Evolutionary conservation across 306 rosid species (phyloP), one percentile per base, ranked within the genome.

Genomic region (Cucurbita moschata): DNA sequence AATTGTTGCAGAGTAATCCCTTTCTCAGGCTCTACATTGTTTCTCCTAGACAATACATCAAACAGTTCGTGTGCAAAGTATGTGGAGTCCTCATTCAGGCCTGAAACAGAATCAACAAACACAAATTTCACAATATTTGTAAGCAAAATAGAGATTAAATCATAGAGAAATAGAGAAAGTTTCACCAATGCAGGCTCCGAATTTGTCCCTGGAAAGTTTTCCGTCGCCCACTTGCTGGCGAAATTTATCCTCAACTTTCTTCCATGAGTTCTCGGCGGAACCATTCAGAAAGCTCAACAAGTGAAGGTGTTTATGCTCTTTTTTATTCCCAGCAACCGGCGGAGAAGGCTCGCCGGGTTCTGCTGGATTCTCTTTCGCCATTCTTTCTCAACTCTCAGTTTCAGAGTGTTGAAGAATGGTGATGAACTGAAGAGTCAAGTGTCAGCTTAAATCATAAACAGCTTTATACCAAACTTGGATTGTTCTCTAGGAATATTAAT

Each of bases 131-230:
- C 16, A 21, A 65, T 8, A 16, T 39, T 39, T 9, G n/a, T 0
- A 65, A 65, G 43, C 4, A 19, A 18, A 18, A 43, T 10, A n/a
- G 16, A 65, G 52, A 65, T 43, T 42, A 52, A 52, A 52, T n/a
- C 49, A 63, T 2, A 15, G 49, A 5, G 37, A 8, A 0, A 30
- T 18, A 44, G 5, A 40, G 11, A 9, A 0, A 26, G 6, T 4
- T 14, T 65, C 82, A 94, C 98, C 97, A 52, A 94, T 82, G 88
- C 97, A 89, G 70, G 47, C 56, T 71, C 91, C 98, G 76, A 94
- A 94, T 62, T 90, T 84, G n/a, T 87, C 89, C 83, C 83, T 89
- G 35, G 57, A 44, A 71, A 94, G 83, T 77, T 67, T 87, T 43
- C 80, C 89, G 75, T 79, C 74, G 18, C 18, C 73, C 55, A 79